These are phyloP conservation scores for Metschnikowia arizonensis DNA, from an alignment of 805 yeast species.

Conservation along the genomic window DNA sequence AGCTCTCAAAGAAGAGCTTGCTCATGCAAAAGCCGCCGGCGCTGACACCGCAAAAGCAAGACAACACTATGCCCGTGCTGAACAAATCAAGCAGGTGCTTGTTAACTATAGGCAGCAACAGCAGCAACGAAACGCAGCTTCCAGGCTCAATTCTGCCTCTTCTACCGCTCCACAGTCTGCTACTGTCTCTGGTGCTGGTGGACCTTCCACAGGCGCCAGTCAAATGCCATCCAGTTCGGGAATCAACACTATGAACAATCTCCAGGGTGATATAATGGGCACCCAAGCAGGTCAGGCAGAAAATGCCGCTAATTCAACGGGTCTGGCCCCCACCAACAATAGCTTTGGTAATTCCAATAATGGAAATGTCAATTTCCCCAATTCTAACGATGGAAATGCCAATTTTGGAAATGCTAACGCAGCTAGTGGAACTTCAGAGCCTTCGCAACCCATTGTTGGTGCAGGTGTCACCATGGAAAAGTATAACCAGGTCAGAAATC, in stretches of 20 bases:
- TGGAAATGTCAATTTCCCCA: background rate
- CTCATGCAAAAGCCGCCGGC: slow-evolving; percentile 61
- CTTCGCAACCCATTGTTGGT: background rate
- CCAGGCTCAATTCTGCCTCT: slow-evolving; percentile 5
- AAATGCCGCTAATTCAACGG: background rate
- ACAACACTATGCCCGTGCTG: slow-evolving; percentile 59
- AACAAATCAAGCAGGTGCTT: slow-evolving; percentile 57
- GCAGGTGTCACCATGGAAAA: slow-evolving; percentile 29
- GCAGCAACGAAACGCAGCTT: slow-evolving; percentile 31
- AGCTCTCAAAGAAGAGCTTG: slow-evolving; percentile 53
- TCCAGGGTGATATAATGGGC: background rate
- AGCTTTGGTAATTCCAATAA: background rate
- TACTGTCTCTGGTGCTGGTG: background rate
- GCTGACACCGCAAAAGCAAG: slow-evolving; percentile 46
- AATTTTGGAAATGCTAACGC: too few relatives aligned
- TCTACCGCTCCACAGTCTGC: background rate
- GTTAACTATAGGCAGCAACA: slow-evolving; percentile 51
- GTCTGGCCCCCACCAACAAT: background rate
- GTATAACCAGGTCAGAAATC: slow-evolving; percentile 42
- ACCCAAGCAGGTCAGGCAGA: background rate
- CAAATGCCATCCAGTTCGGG: background rate
- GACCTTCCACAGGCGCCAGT: background rate
- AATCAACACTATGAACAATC: background rate
- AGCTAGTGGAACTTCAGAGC: background rate
- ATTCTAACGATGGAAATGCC: background rate